Percentiles rank a stretch among this genome's conserved stretches.
phyloP scores from a whole-genome alignment of 352 stramenopile species.

The Globisporangium cederbergense region DNA sequence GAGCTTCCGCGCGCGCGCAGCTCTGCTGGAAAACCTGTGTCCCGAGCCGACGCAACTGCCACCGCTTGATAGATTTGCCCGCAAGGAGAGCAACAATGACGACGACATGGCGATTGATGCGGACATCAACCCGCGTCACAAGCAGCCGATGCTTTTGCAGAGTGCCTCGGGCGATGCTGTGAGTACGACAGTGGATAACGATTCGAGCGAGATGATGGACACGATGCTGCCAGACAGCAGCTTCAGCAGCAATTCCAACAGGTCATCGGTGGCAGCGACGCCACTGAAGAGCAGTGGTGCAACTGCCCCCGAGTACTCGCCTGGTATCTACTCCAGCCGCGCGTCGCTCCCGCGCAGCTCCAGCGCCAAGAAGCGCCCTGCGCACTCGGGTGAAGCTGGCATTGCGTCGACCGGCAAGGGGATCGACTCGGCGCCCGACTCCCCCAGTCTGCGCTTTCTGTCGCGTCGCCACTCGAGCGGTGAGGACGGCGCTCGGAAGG shows the following conservation, averaged over 20 bases:
- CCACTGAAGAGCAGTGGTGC: constrained; percentile 1
- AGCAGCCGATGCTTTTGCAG: constrained; percentile 11
- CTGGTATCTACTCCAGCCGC: constrained; percentile 65
- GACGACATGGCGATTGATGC: constrained; percentile 30
- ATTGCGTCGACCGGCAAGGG: constrained; percentile 27
- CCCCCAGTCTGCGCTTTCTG: constrained; percentile 21
- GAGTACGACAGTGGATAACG: neutral
- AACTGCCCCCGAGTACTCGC: constrained; percentile 38
- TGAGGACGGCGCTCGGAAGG: constrained; percentile 23
- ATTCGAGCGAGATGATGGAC: neutral
- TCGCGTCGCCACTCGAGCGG: constrained; percentile 38
- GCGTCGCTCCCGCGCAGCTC: constrained; percentile 37
- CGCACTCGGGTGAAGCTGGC: constrained; percentile 11
- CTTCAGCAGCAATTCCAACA: neutral
- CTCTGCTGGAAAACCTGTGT: constrained; percentile 69
- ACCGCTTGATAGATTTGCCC: neutral
- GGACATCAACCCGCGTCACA: constrained; percentile 22
- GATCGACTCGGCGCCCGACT: constrained; percentile 47
- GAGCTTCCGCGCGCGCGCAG: constrained; percentile 59
- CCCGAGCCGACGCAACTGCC: constrained; percentile 31
- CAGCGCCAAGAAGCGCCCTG: constrained; percentile 25
- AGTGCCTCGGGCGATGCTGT: constrained; percentile 4
- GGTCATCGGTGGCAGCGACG: neutral
- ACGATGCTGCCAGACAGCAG: neutral
- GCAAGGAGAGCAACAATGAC: constrained; percentile 28